A percentile compares a stretch with the other conserved stretches of the same genome.
Evolutionary conservation across 1,139 yeast species (phyloP).

Genomic region (Sporopachydermia cereana): DNA sequence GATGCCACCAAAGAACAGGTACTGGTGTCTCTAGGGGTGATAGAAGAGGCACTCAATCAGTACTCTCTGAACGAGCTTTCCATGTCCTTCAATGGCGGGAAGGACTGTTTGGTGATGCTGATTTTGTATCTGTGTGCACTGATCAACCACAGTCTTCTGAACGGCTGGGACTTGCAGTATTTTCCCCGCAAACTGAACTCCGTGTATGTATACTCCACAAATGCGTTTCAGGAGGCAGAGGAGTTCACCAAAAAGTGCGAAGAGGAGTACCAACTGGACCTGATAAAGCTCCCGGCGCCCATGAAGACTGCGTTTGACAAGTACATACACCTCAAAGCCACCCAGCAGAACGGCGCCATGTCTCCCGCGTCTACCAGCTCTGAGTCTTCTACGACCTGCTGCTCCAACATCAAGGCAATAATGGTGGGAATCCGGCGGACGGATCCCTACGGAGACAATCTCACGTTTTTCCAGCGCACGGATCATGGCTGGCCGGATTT

Average conservation of each 20-base stretch:
- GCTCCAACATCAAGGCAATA: conserved; percentile 38
- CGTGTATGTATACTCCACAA: conserved; percentile 60
- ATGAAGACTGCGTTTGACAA: conserved; percentile 55
- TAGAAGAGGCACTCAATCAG: conserved; percentile 10
- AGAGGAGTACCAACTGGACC: conserved; percentile 20
- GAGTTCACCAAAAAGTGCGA: conserved; percentile 27
- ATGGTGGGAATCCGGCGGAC: conserved; percentile 73
- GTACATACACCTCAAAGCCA: conserved; percentile 31
- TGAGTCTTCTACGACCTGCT: background rate
- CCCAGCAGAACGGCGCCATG: conserved; percentile 24
- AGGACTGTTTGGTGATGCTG: conserved; percentile 80
- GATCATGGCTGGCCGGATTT: conserved; percentile 87
- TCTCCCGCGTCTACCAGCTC: conserved; percentile 10
- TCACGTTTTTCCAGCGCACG: conserved; percentile 49
- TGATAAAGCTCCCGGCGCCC: conserved; percentile 24
- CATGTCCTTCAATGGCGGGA: conserved; percentile 81
- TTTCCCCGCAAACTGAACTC: conserved; percentile 35
- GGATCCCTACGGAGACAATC: conserved; percentile 59
- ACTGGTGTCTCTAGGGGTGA: background rate
- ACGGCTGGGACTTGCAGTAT: conserved; percentile 17
- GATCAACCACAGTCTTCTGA: conserved; percentile 24
- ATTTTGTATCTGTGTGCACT: conserved; percentile 51
- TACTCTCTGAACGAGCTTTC: conserved; percentile 44
- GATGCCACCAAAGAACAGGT: background rate
- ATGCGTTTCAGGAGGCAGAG: conserved; percentile 53